Conservation (phyloP, 129 eudicot species). For the Ambrosia artemisiifolia region DNA sequence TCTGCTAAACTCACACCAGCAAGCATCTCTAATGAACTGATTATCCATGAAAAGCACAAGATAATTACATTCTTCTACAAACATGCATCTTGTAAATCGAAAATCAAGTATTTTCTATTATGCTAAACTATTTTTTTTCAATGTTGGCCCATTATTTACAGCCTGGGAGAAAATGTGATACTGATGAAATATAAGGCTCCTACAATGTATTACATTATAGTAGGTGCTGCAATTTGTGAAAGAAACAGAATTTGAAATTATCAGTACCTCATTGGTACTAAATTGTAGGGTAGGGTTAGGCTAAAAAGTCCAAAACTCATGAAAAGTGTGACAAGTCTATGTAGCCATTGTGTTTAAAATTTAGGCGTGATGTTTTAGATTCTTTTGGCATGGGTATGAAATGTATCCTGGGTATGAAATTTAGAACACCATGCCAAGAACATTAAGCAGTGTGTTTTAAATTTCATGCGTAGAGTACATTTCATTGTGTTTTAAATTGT, state of each 20-base stretch:
- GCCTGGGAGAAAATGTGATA: neutral
- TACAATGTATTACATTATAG: neutral
- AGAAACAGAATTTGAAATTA: neutral
- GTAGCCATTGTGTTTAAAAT: too few species aligned
- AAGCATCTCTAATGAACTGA: slow-evolving; percentile 89
- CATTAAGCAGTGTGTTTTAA: too few species aligned
- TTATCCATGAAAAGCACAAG: slow-evolving; percentile 33
- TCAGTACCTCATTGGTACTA: neutral
- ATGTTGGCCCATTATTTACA: slow-evolving; percentile 9
- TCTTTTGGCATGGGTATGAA: too few species aligned
- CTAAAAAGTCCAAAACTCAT: too few species aligned
- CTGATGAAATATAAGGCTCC: slow-evolving; percentile 1
- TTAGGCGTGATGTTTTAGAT: too few species aligned
- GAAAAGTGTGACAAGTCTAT: too few species aligned
- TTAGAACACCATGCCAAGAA: too few species aligned
- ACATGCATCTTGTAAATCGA: slow-evolving; percentile 17
- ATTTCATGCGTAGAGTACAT: too few species aligned
- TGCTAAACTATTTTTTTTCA: slow-evolving; percentile 2
- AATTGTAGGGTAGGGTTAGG: neutral
- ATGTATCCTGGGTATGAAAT: too few species aligned
- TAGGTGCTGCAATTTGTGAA: neutral
- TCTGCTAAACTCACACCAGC: slow-evolving; percentile 69
- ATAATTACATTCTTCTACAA: slow-evolving; percentile 23
- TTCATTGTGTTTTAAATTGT: too few species aligned
- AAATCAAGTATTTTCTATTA: neutral